Evolutionary conservation across 768 basidiomycete genomes (phyloP), one percentile per base, ranked within the genome.

Genomic region (Sutorius australiensis): DNA sequence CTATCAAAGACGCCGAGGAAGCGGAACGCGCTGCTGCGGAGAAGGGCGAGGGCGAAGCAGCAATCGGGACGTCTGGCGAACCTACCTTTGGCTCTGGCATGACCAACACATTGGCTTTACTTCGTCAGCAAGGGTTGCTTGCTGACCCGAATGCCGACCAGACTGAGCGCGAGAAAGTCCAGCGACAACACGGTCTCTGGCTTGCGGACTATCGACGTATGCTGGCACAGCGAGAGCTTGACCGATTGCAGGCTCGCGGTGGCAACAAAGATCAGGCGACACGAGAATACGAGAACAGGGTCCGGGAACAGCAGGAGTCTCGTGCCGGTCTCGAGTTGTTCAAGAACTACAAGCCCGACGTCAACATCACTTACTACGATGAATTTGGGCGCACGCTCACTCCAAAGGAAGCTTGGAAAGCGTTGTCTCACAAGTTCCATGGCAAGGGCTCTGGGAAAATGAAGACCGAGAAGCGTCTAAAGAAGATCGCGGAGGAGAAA

Each of bases 331-430:
- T 92, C 53, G 91, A 95, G 32, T 68, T 82, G 46, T 99, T 88
- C 80, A 92, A 87, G 73, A 81, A 85, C 66, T 99, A 99, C 77
- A 98, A 95, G 71, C 97, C 97, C 6, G 95, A 95, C 72, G 79
- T 99, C 62, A 92, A 95, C 59, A 91, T 98, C 64, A 89, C 89
- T 45, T 99, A 99, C 67, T 87, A 95, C 58, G 97, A 99, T 66
- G 95, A 99, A 70, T 92, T 92, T 67, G 97, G 97, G 43, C 80
- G 97, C 36, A 67, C 79, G 53, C 73, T 94, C 67, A 91, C 90
- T 21, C 86, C 86, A 17, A 98, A 98, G 77, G 97, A 99, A 74
- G 95, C 95, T 6, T 98, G 95, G 95, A 98, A 98, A 74, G 92
- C 93, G 16, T 75, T 99, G 39, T 94, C 91, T 40, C 97, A 99